These are phyloP conservation scores for Paramecium sexaurelia DNA, from an alignment of 73 alveolate species.

Conservation along the genomic window DNA sequence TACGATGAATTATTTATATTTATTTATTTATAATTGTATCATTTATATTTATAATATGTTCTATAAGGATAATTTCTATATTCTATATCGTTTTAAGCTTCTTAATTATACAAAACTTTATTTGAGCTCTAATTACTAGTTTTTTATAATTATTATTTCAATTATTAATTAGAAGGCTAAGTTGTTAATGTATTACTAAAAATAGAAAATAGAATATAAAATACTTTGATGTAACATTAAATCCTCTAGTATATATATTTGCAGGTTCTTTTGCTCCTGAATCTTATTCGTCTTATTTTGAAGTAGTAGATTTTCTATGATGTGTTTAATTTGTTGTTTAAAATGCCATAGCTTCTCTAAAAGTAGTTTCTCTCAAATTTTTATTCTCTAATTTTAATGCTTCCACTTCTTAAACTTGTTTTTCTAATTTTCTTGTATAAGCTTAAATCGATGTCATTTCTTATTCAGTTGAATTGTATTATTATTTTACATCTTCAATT, in stretches of 20 bases:
- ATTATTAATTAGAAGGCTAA: background rate
- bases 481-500: background rate
- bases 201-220: background rate
- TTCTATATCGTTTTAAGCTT: background rate
- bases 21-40: background rate
- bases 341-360: background rate
- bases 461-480: background rate
- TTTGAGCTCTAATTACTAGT: background rate
- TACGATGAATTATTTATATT: background rate
- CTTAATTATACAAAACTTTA: background rate
- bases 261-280: background rate
- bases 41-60: background rate
- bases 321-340: background rate
- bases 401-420: background rate
- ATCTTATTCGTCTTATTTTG: background rate
- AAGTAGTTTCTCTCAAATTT: background rate
- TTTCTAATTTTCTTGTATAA: background rate
- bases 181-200: background rate
- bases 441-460: background rate
- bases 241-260: slow-evolving; percentile 3
- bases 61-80: slow-evolving; percentile 1
- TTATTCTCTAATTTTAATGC: background rate
- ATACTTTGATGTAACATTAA: background rate
- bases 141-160: background rate
- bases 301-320: background rate